These are phyloP conservation scores for Stephanodiscus minutulus DNA, from an alignment of 108 stramenopile species.

Conservation along the genomic window DNA sequence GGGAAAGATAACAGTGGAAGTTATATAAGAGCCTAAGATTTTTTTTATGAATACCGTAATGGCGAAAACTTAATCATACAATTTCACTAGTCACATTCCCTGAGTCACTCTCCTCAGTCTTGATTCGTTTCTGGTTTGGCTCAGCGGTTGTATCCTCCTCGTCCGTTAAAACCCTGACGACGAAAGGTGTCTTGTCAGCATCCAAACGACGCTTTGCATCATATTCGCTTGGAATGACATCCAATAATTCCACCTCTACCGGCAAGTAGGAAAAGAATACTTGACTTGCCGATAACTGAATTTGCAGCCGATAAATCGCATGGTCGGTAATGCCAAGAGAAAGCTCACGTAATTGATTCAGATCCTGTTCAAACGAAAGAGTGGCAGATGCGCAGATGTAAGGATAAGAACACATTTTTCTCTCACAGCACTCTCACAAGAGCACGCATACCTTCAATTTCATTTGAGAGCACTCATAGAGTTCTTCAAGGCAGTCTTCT, in stretches of 20 bases:
- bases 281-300: slow-evolving; percentile 47
- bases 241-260: slow-evolving; percentile 42
- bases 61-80: background rate
- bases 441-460: slow-evolving; percentile 45
- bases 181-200: background rate
- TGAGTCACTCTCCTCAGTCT: slow-evolving; percentile 5
- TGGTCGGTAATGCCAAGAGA: slow-evolving; percentile 59
- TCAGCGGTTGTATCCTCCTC: slow-evolving; percentile 1
- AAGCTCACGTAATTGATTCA: slow-evolving; percentile 55
- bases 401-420: background rate
- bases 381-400: background rate
- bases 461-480: slow-evolving; percentile 67
- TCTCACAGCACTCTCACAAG: background rate
- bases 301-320: slow-evolving; percentile 76
- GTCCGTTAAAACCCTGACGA: background rate
- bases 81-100: too few relatives aligned
- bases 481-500: slow-evolving; percentile 58
- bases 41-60: background rate
- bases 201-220: slow-evolving; percentile 14
- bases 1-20: too few relatives aligned
- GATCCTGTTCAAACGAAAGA: slow-evolving; percentile 41
- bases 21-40: too few relatives aligned
- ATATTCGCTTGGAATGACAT: slow-evolving; percentile 10
- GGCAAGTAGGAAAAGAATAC: slow-evolving; percentile 79
- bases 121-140: slow-evolving; percentile 17